A percentile compares a stretch with the other conserved stretches of the same genome.
phyloP scores from a whole-genome alignment of 352 stramenopile species.

The Phytophthora podocarpi region DNA sequence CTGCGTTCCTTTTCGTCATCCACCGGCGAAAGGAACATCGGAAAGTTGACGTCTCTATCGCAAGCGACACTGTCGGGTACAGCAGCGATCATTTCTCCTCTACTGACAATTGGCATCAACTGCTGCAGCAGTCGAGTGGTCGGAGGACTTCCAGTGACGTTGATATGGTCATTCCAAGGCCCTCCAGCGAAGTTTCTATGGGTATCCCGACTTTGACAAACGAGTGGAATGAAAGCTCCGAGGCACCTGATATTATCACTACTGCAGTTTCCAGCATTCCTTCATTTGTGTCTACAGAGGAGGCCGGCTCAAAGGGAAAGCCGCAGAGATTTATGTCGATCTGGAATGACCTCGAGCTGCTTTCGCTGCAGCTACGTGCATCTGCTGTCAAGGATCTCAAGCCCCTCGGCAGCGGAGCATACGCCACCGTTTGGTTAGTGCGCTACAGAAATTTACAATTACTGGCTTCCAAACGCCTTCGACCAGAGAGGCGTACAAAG shows the following conservation, averaged over 20 bases:
- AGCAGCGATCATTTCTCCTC: slow-evolving; percentile 20
- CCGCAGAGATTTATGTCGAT: slow-evolving; percentile 11
- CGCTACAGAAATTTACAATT: slow-evolving; percentile 19
- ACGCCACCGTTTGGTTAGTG: slow-evolving; percentile 29
- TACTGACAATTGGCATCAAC: slow-evolving; percentile 4
- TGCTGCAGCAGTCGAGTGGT: slow-evolving; percentile 11
- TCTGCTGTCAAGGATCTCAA: slow-evolving; percentile 25
- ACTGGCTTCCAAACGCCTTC: slow-evolving; percentile 29
- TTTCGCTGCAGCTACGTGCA: slow-evolving; percentile 21
- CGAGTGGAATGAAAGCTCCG: neutral
- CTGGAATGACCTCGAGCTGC: slow-evolving; percentile 23
- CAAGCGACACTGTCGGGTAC: slow-evolving; percentile 20
- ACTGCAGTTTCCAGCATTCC: slow-evolving; percentile 18
- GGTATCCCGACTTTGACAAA: slow-evolving; percentile 24
- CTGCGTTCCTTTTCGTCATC: slow-evolving; percentile 22
- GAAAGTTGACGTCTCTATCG: slow-evolving; percentile 7
- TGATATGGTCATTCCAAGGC: slow-evolving; percentile 9
- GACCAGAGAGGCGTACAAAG: slow-evolving; percentile 10
- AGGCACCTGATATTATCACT: neutral
- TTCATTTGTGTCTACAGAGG: slow-evolving; percentile 11
- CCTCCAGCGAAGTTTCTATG: slow-evolving; percentile 20
- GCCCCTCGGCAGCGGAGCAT: slow-evolving; percentile 24
- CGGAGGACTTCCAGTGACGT: slow-evolving; percentile 6
- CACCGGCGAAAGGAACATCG: slow-evolving; percentile 20
- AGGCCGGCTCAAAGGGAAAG: slow-evolving; percentile 12